Evolutionary conservation across 345 rosid species (phyloP).

Genomic region (Eucalyptus cloeziana): DNA sequence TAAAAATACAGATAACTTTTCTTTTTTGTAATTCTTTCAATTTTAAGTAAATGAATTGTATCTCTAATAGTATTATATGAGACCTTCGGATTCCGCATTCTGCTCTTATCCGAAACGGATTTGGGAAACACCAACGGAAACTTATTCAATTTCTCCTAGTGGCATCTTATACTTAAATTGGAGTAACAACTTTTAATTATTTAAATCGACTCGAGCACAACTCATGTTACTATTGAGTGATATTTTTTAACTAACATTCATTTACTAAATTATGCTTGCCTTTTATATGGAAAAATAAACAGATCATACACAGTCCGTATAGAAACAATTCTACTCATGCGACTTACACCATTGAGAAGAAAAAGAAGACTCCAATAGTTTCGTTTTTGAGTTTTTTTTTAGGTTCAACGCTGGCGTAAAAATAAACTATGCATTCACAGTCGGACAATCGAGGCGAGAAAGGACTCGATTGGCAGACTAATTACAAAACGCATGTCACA

Average conservation of each 20-base stretch:
- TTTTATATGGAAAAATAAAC: neutral
- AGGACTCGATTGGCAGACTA: neutral
- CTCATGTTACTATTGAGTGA: neutral
- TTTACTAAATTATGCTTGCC: neutral
- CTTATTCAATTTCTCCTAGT: neutral
- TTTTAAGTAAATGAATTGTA: neutral
- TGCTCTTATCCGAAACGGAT: neutral
- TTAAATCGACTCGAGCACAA: neutral
- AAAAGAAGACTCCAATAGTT: neutral
- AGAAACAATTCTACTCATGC: neutral
- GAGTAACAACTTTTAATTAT: neutral
- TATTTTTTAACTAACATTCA: neutral
- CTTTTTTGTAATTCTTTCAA: neutral
- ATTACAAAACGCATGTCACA: neutral
- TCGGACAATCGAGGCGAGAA: neutral
- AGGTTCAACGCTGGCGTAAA: neutral
- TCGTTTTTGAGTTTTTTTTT: neutral
- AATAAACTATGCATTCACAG: neutral
- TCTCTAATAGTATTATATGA: neutral
- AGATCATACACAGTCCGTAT: neutral
- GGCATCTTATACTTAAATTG: neutral
- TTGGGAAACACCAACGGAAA: neutral
- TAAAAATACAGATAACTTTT: neutral
- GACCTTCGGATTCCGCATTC: neutral
- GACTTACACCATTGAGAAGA: neutral